Base-by-base conservation (phyloP, 352 stramenopile species). In the Hyaloperonospora brassicae region DNA sequence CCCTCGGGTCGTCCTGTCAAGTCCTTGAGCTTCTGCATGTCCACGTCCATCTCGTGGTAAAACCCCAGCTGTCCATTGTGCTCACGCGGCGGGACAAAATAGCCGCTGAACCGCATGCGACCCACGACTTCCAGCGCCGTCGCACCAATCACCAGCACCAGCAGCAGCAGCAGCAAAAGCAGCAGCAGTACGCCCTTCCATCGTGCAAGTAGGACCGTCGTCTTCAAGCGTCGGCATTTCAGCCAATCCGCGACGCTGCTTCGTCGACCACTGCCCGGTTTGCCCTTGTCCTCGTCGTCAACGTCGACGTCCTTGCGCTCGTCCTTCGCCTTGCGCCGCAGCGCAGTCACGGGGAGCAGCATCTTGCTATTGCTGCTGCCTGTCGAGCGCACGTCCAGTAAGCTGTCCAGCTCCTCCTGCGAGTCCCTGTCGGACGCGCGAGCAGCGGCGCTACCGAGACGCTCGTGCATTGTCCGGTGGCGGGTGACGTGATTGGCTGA, bases 11-110 rank as follows among this genome's bases (percentile, higher is more conserved):
- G 62, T 24, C 64, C 52, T 0, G 72, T 73, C 4, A 57, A 53
- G 22, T 74, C 62, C 7, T 57, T 67, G 2, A 89, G 57, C 14
- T 51, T 45, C 44, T 75, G 62, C 79, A 87, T 89, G 50, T 87
- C 72, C 14, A 87, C 58, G 53, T 87, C 74, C 76, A 89, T 89
- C 55, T 89, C 79, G 50, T 89, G 79, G 59, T 89, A 89, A 45
- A 89, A 89, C 6, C 79, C 79, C 48, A 86, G 55, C 41, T 72
- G 70, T 9, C 72, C 70, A 38, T 85, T 84, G 42, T 74, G 63
- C 5, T 57, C 47, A 5, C 66, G 59, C 14, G 51, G 27, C 2
- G 47, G 23, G 10, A 60, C 52, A n/a, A 86, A 68, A 49, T 74
- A 84, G 1, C 76, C 74, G 24, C 57, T 63, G 52, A 85, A 86